phyloP scores from a whole-genome alignment of 2,329 filamentous ascomycete genomes.

The Talaromyces funiculosus region DNA sequence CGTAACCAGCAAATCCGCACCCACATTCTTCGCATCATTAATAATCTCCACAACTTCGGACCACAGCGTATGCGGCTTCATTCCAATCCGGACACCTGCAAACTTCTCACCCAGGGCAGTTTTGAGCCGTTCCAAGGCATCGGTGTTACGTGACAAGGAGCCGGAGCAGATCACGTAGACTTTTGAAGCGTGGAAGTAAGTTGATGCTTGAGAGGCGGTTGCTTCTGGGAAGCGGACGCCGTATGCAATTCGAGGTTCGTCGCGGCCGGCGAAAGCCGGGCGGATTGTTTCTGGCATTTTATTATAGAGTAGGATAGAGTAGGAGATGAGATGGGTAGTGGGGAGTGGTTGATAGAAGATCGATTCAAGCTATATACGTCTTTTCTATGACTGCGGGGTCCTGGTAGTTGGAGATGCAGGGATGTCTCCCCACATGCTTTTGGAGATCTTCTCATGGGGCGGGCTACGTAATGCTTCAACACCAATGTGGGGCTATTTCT shows the following conservation, averaged over 20 bases:
- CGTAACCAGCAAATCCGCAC: constrained; percentile 49
- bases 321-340: not conserved
- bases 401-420: not conserved
- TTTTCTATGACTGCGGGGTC: not conserved
- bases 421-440: not conserved
- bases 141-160: constrained; percentile 45
- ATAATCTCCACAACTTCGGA: constrained; percentile 48
- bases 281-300: constrained; percentile 28
- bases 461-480: not conserved
- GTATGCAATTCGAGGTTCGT: constrained; percentile 42
- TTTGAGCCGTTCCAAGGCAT: constrained; percentile 40
- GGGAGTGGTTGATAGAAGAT: not conserved
- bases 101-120: constrained; percentile 38
- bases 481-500: not conserved
- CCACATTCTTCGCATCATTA: constrained; percentile 31
- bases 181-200: constrained; percentile 41
- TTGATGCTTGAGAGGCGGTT: constrained; percentile 40
- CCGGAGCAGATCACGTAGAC: constrained; percentile 50
- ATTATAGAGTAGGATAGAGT: not conserved
- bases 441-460: not conserved
- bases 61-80: constrained; percentile 52
- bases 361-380: not conserved
- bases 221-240: constrained; percentile 44
- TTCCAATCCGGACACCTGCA: constrained; percentile 46
- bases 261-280: constrained; percentile 32